A percentile compares a stretch with the other conserved stretches of the same genome.
These are phyloP conservation scores for Colletotrichum magnum DNA, from an alignment of 2,329 filamentous ascomycete species.

Conservation along the genomic window DNA sequence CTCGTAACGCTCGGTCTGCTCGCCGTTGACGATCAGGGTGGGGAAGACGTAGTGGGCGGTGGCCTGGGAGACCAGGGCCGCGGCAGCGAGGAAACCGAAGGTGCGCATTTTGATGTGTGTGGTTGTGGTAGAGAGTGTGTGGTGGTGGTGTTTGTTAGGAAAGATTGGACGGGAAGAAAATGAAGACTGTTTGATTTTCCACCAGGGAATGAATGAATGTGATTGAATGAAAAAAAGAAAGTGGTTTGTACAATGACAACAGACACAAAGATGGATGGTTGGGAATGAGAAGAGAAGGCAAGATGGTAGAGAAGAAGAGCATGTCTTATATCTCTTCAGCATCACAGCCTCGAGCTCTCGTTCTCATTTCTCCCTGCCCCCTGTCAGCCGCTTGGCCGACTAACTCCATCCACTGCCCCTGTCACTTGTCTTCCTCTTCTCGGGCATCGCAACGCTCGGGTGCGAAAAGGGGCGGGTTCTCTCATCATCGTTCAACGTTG, in stretches of 20 bases:
- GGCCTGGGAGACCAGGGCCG: conserved; percentile 38
- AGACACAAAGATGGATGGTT: conserved; percentile 38
- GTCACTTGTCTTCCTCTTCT: not conserved
- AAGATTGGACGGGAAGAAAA: conserved; percentile 38
- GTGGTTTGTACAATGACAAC: conserved; percentile 36
- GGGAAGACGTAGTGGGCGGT: conserved; percentile 43
- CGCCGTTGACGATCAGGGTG: conserved; percentile 42
- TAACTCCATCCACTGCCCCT: conserved; percentile 8
- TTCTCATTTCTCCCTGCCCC: not conserved
- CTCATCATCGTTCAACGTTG: not conserved
- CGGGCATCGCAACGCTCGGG: conserved; percentile 7
- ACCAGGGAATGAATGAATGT: conserved; percentile 37
- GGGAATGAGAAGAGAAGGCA: conserved; percentile 16
- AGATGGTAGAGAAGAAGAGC: not conserved
- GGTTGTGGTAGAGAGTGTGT: conserved; percentile 20
- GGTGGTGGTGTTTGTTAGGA: not conserved
- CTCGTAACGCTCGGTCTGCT: conserved; percentile 40
- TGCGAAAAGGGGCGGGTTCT: conserved; percentile 24
- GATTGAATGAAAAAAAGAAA: conserved; percentile 33
- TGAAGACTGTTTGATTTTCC: conserved; percentile 31
- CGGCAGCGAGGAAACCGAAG: conserved; percentile 30
- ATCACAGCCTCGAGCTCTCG: not conserved
- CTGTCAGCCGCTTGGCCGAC: not conserved
- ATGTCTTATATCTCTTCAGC: conserved; percentile 31
- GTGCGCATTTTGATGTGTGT: conserved; percentile 27